Evolutionary conservation across 495 filamentous ascomycete species (phyloP).

Genomic region (Trichoderma virens): DNA sequence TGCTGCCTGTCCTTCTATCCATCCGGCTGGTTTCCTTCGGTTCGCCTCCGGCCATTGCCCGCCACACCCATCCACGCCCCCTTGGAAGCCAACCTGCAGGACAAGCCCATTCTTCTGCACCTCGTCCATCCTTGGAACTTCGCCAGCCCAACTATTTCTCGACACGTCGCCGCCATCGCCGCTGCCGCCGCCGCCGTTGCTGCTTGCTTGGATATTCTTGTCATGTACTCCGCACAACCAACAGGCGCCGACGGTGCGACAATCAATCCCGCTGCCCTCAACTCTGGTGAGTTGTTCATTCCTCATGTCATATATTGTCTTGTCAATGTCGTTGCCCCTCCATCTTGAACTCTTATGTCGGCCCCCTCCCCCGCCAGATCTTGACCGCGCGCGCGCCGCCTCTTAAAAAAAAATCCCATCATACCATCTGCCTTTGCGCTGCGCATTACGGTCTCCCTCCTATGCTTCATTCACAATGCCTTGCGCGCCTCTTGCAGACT

Average conservation of each 20-base stretch:
- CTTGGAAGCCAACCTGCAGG: constrained; percentile 29
- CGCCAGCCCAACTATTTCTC: constrained; percentile 48
- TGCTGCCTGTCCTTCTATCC: neutral
- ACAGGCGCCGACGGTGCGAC: constrained; percentile 50
- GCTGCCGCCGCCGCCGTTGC: constrained; percentile 33
- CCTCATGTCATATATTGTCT: constrained; percentile 7
- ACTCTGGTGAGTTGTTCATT: constrained; percentile 36
- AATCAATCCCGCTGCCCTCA: constrained; percentile 49
- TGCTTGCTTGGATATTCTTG: constrained; percentile 21
- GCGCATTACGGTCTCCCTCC: neutral
- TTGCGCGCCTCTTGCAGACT: neutral
- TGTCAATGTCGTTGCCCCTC: constrained; percentile 11
- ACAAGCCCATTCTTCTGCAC: constrained; percentile 24
- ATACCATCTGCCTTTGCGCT: constrained; percentile 5
- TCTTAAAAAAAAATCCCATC: neutral
- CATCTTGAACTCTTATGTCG: constrained; percentile 7
- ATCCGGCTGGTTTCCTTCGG: constrained; percentile 1
- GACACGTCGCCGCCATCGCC: constrained; percentile 45
- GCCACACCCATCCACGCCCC: constrained; percentile 12
- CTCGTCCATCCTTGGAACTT: constrained; percentile 33
- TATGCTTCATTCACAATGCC: neutral
- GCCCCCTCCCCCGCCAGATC: constrained; percentile 5
- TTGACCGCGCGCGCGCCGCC: neutral
- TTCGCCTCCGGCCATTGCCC: constrained; percentile 6
- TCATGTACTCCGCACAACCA: constrained; percentile 49